These are phyloP conservation scores for Fusarium humuli DNA, from an alignment of 2,329 filamentous ascomycete species.

Conservation along the genomic window DNA sequence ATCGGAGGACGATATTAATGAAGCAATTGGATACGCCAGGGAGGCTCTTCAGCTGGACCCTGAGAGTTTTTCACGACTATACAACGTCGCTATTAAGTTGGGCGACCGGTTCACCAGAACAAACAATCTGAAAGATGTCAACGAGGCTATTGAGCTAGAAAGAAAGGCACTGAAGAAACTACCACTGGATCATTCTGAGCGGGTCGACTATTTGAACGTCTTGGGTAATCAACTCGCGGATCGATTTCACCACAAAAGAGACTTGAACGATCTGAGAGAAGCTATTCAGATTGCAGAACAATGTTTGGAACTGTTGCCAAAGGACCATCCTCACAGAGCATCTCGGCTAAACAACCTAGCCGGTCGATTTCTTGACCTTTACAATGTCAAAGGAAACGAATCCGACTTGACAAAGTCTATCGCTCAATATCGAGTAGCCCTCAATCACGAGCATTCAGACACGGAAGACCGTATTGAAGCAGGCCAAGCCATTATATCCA, in stretches of 20 bases:
- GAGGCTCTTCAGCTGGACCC: not conserved
- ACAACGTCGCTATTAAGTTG: not conserved
- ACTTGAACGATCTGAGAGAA: not conserved
- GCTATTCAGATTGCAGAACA: not conserved
- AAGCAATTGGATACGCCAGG: not conserved
- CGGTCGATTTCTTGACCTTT: not conserved
- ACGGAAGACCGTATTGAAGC: not conserved
- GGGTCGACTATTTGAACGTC: not conserved
- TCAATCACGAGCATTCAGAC: not conserved
- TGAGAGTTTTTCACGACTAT: not conserved
- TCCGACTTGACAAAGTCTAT: not conserved
- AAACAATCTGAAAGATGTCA: not conserved
- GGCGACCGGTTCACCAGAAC: not conserved
- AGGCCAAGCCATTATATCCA: not conserved
- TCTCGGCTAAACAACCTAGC: not conserved
- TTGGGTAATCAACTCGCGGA: not conserved
- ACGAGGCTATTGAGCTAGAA: slow-evolving; percentile 3
- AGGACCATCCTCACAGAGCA: not conserved
- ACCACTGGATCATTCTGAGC: not conserved
- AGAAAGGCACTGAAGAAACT: not conserved
- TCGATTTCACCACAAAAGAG: not conserved
- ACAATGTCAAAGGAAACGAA: not conserved
- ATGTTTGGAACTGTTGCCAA: not conserved
- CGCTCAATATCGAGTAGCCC: not conserved
- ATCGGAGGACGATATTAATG: not conserved